phyloP scores from a whole-genome alignment of 2,329 filamentous ascomycete species.

The Trichophyton mentagrophytes region DNA sequence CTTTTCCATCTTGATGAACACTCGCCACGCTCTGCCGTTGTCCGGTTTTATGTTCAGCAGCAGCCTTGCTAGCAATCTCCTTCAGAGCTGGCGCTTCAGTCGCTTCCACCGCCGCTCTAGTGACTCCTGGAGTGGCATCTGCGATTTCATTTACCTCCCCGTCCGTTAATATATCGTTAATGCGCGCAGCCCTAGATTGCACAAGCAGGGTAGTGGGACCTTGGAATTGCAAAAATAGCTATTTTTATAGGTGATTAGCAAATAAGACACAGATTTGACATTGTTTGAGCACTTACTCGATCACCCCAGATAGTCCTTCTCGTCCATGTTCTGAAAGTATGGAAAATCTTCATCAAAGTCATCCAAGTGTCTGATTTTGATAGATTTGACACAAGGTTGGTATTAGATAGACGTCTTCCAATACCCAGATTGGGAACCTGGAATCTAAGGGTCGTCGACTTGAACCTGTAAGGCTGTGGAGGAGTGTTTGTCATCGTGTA shows the following conservation, averaged over 20 bases:
- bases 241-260: not conserved
- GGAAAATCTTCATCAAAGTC: constrained; percentile 49
- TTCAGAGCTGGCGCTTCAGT: constrained; percentile 19
- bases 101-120: constrained; percentile 45
- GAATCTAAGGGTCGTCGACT: constrained; percentile 58
- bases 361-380: constrained; percentile 62
- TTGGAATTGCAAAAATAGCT: constrained; percentile 77
- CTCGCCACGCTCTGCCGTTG: constrained; percentile 6
- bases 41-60: not conserved
- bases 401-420: constrained; percentile 51
- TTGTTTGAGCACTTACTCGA: constrained; percentile 38
- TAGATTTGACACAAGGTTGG: constrained; percentile 61
- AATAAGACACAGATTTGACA: not conserved
- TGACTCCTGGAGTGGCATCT: constrained; percentile 59
- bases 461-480: constrained; percentile 77
- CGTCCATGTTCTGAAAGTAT: constrained; percentile 60
- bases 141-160: constrained; percentile 85
- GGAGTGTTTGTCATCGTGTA: constrained; percentile 65
- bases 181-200: constrained; percentile 68
- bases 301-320: constrained; percentile 87
- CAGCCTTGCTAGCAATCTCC: constrained; percentile 17
- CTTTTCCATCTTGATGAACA: constrained; percentile 10
- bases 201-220: constrained; percentile 77
- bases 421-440: constrained; percentile 62
- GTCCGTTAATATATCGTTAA: constrained; percentile 64